Percentiles rank a stretch among this genome's conserved stretches.
Evolutionary conservation across 2,329 filamentous ascomycete genomes (phyloP).

Genomic region (Dendrostoma leiphaemia): DNA sequence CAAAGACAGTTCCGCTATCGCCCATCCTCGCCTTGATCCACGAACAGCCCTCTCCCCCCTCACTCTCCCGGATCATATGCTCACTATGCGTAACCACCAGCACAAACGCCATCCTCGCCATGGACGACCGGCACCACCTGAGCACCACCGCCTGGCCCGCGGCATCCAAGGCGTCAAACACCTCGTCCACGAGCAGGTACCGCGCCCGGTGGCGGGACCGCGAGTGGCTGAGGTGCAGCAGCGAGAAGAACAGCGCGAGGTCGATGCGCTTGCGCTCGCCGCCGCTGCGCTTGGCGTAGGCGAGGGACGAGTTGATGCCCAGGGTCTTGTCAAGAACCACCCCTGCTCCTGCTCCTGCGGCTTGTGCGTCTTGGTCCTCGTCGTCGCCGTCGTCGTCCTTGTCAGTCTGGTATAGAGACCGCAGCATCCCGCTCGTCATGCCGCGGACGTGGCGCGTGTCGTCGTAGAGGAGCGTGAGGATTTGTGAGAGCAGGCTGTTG

Average conservation of each 20-base stretch:
- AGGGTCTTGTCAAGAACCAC: constrained; percentile 25
- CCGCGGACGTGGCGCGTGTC: constrained; percentile 26
- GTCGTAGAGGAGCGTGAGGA: constrained; percentile 29
- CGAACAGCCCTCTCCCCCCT: too few species aligned
- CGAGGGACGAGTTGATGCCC: constrained; percentile 20
- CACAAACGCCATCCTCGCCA: neutral
- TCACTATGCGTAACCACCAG: constrained; percentile 9
- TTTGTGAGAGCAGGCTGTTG: constrained; percentile 26
- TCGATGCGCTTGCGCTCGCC: constrained; percentile 35
- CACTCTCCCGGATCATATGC: too few species aligned
- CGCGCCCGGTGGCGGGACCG: constrained; percentile 28
- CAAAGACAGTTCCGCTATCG: too few species aligned
- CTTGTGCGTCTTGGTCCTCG: neutral
- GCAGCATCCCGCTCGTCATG: constrained; percentile 26
- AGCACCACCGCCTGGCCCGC: constrained; percentile 28
- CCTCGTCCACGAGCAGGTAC: constrained; percentile 34
- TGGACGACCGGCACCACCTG: constrained; percentile 3
- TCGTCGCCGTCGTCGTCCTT: neutral
- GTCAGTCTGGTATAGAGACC: constrained; percentile 22
- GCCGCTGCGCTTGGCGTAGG: constrained; percentile 32
- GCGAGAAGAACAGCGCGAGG: constrained; percentile 33
- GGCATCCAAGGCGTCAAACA: constrained; percentile 31
- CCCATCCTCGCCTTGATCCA: too few species aligned
- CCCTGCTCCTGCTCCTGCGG: neutral
- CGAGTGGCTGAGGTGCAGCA: constrained; percentile 27